phyloP scores from a whole-genome alignment of 129 eudicot genomes.

The Daucus carota region DH1_v3.0 NC_030385.2:36139501-36140000 shows the following conservation, averaged over 20 bases:
- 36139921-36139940: slow-evolving; percentile 79
- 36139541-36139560: not conserved
- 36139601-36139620: slow-evolving; percentile 95
- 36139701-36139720: slow-evolving; percentile 83
- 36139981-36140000: slow-evolving; percentile 67
- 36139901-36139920: slow-evolving; percentile 93
- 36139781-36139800: slow-evolving; percentile 58
- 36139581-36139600: slow-evolving; percentile 70
- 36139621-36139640: slow-evolving; percentile 97
- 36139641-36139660: slow-evolving; percentile 71
- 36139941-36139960: slow-evolving; percentile 83
- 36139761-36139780: slow-evolving; percentile 58
- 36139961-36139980: slow-evolving; percentile 92
- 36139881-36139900: slow-evolving; percentile 76
- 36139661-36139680: slow-evolving; percentile 73
- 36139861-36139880: slow-evolving; percentile 66
- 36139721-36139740: slow-evolving; percentile 83
- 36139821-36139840: slow-evolving; percentile 99
- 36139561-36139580: not conserved
- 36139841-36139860: slow-evolving; percentile 81
- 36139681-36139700: slow-evolving; percentile 76
- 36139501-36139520: not conserved
- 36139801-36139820: slow-evolving; percentile 96
- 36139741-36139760: slow-evolving; percentile 90
- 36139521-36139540: not conserved